Base-by-base conservation (phyloP, 2,329 filamentous ascomycete species). In the Apiospora saccharicola region DNA sequence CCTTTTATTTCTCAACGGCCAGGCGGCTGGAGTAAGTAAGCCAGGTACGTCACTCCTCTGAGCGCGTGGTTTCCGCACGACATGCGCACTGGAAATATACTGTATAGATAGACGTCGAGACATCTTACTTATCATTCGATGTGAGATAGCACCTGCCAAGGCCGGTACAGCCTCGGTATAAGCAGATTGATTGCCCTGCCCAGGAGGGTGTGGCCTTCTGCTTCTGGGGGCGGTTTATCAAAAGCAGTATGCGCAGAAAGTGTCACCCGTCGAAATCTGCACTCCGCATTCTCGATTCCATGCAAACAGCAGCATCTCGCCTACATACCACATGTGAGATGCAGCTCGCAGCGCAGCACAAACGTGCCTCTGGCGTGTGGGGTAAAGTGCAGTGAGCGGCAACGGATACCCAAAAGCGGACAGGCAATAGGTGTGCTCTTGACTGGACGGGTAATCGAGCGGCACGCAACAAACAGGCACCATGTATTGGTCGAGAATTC, bases 221-320 rank as follows among this genome's bases (percentile, higher is more conserved):
- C 19, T 64, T n/a, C 30, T 64, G 34, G 34, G 34, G 34, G 34
- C 22, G 10, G 57, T 34, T 41, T 41, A 14, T 24, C 57, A 64
- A n/a, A 64, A 14, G 22, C n/a, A 10, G 26, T 14, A 51, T 37
- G 53, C 22, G 30, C 19, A 41, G 37, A 19, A 64, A 64, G 57
- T 69, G 67, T 69, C 67, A 69, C 24, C 67, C 49, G 43, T 69
- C 24, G 26, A 69, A 37, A 49, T 69, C 44, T 69, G 67, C 67
- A 69, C 67, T 69, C 67, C 67, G 46, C 67, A 69, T 30, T 30
- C 30, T 69, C 67, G 30, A 69, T 14, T 41, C 24, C 6, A 69
- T 49, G 47, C 44, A 49, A 49, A 69, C 67, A 69, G 67, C 67
- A 49, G 44, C 44, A 49, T 69, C 67, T 41, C 22, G n/a, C 34